Percentiles rank a stretch among this genome's conserved stretches.
phyloP scores from a whole-genome alignment of 345 rosid genomes.

The Syzygium aromaticum region DNA sequence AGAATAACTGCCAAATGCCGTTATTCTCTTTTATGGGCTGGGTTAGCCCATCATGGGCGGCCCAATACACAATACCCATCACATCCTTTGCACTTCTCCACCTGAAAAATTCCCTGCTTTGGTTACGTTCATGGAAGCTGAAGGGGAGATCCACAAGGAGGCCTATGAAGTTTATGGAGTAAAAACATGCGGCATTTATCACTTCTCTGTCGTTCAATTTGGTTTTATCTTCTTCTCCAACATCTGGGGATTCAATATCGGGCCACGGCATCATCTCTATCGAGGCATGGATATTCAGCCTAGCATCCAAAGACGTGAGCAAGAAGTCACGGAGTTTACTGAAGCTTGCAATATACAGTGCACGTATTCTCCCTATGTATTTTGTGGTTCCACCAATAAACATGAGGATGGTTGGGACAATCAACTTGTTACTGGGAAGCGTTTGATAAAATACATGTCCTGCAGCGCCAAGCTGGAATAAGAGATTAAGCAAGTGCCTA shows the following conservation, averaged over 20 bases:
- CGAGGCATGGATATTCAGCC: not conserved
- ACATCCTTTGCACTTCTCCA: not conserved
- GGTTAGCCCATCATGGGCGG: too few species aligned
- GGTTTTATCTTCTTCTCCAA: not conserved
- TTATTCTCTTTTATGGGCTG: too few species aligned
- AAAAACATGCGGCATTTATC: not conserved
- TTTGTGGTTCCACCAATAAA: slow-evolving; percentile 39
- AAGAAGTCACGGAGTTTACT: not conserved
- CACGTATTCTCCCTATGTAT: slow-evolving; percentile 38
- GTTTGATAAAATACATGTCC: slow-evolving; percentile 33
- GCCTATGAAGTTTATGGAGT: not conserved
- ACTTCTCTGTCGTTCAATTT: not conserved
- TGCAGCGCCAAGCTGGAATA: slow-evolving; percentile 28
- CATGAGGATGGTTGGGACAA: slow-evolving; percentile 11
- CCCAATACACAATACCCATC: too few species aligned
- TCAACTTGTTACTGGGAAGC: slow-evolving; percentile 7
- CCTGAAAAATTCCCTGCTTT: not conserved
- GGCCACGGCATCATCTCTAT: not conserved
- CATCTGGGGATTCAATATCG: not conserved
- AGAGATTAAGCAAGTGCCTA: slow-evolving; percentile 35
- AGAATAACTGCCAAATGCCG: too few species aligned
- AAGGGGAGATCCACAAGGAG: not conserved
- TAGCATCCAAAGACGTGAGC: not conserved
- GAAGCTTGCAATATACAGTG: not conserved
- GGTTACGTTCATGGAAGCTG: not conserved